These are phyloP conservation scores for Paraphaeosphaeria minitans DNA, from an alignment of 2,329 filamentous ascomycete species.

Conservation along the genomic window DNA sequence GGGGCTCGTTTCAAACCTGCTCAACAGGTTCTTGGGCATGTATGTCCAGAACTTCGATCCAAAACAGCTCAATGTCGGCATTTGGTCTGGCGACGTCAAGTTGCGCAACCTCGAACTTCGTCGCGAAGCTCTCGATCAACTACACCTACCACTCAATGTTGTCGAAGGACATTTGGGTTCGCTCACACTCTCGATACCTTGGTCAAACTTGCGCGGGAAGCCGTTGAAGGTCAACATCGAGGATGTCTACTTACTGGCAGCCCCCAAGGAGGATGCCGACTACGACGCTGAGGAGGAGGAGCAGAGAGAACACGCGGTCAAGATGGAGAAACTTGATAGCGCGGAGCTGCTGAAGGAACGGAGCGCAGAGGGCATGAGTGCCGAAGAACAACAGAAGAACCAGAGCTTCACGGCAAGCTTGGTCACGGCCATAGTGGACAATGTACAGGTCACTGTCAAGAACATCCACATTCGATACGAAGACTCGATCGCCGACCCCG, in stretches of 20 bases:
- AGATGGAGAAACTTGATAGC: conserved; percentile 98
- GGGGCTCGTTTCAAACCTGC: conserved; percentile 91
- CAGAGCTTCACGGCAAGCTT: conserved; percentile 97
- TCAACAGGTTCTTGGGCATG: conserved; percentile 99
- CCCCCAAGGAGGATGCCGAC: conserved; percentile 91
- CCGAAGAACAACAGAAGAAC: conserved; percentile 95
- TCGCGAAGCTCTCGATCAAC: conserved; percentile 92
- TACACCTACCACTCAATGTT: conserved; percentile 95
- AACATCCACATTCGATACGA: conserved; percentile 99
- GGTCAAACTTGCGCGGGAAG: conserved; percentile 94
- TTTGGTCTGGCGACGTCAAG: conserved; percentile 98
- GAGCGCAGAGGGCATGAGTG: conserved; percentile 88
- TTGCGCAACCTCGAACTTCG: conserved; percentile 90
- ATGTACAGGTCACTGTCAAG: conserved; percentile 95
- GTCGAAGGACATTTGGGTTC: conserved; percentile 92
- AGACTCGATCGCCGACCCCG: conserved; percentile 92
- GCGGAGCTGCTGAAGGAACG: conserved; percentile 93
- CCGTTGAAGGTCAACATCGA: conserved; percentile 95
- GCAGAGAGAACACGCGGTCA: conserved; percentile 81
- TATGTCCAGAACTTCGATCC: conserved; percentile 99
- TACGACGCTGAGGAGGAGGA: conserved; percentile 95
- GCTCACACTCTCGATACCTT: conserved; percentile 91
- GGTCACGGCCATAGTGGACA: conserved; percentile 96
- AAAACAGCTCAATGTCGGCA: conserved; percentile 95
- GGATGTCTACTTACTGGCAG: conserved; percentile 94